Percentiles rank a stretch among this genome's conserved stretches.
Evolutionary conservation across 1,139 yeast species (phyloP).

Genomic region (Geotrichum candidum): DNA sequence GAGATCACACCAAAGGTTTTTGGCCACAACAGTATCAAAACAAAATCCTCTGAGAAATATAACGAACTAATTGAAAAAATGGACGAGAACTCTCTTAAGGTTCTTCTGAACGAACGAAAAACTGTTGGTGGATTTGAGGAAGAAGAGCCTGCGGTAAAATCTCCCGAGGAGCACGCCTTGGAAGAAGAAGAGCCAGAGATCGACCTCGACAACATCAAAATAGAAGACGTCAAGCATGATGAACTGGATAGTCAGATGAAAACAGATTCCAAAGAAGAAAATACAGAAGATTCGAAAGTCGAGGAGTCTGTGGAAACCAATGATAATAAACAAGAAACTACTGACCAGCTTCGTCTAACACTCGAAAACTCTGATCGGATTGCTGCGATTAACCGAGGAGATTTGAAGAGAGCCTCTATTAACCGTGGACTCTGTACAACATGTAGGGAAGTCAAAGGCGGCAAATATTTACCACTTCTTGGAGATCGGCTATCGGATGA

Average conservation of each 20-base stretch:
- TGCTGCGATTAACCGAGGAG: not conserved
- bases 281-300: not conserved
- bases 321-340: not conserved
- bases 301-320: not conserved
- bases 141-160: not conserved
- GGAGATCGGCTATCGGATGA: conserved; percentile 21
- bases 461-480: conserved; percentile 1
- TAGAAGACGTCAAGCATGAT: not conserved
- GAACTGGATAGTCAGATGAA: not conserved
- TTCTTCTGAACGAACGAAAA: conserved; percentile 7
- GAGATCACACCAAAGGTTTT: conserved; percentile 5
- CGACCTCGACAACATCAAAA: not conserved
- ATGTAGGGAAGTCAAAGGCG: conserved; percentile 17
- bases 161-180: not conserved
- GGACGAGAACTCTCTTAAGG: conserved; percentile 7
- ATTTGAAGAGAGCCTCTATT: conserved; percentile 15
- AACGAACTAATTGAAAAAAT: conserved; percentile 15
- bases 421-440: conserved; percentile 18
- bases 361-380: conserved; percentile 2
- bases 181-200: not conserved
- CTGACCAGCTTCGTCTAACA: conserved; percentile 5
- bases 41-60: conserved; percentile 10
- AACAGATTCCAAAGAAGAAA: not conserved
- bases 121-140: conserved; percentile 1
- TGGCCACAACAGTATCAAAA: conserved; percentile 11